These are phyloP conservation scores for Cnidoscolus chayamansa DNA, from an alignment of 441 rosid species.

Conservation along the genomic window DNA sequence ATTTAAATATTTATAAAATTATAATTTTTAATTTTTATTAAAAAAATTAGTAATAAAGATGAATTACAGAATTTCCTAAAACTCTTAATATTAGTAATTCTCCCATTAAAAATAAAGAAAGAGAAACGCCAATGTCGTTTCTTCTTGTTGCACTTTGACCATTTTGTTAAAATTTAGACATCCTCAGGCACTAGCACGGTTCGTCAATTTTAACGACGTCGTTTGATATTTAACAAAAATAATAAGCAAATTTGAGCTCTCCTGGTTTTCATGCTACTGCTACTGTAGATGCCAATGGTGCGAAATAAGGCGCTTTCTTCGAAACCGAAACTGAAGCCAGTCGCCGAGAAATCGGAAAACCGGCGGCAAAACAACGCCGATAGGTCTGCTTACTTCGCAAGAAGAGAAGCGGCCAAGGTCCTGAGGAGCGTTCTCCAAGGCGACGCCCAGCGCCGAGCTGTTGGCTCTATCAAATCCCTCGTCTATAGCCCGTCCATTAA, in stretches of 20 bases:
- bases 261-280: background rate
- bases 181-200: background rate
- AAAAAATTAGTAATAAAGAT: too few relatives aligned
- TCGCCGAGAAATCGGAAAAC: constrained; percentile 27
- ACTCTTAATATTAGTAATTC: too few relatives aligned
- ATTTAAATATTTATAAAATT: too few relatives aligned
- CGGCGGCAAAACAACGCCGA: constrained; percentile 42
- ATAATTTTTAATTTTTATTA: too few relatives aligned
- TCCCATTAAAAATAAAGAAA: too few relatives aligned
- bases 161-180: too few relatives aligned
- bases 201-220: background rate
- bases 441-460: constrained; percentile 71
- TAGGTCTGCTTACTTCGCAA: constrained; percentile 69
- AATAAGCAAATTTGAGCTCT: background rate
- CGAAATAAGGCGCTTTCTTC: constrained; percentile 27
- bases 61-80: too few relatives aligned
- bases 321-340: constrained; percentile 23
- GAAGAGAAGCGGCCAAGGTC: constrained; percentile 85
- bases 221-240: background rate
- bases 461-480: constrained; percentile 73
- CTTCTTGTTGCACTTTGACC: too few relatives aligned
- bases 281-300: background rate
- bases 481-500: constrained; percentile 68
- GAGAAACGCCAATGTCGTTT: too few relatives aligned
- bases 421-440: constrained; percentile 65